Base-by-base conservation (phyloP, 2,329 filamentous ascomycete genomes). In the Penicillium griseofulvum region DNA sequence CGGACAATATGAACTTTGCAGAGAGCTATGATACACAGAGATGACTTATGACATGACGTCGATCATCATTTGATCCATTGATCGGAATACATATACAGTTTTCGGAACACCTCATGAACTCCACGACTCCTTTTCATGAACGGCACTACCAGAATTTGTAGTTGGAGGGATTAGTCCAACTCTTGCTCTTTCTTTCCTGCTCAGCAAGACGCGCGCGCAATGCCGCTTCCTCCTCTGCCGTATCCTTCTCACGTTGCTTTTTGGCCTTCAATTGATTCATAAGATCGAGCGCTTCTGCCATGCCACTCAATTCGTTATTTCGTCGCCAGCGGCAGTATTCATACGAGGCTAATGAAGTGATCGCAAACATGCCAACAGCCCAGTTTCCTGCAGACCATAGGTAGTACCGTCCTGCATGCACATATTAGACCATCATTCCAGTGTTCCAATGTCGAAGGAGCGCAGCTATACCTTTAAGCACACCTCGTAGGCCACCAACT, bases 251-350 rank as follows among this genome's bases (percentile, higher is more conserved):
- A 56, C 71, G 73, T 63, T 86, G 81, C 69, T 86, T 83, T 72
- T 89, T 85, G 5, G 81, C 79, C 67, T 89, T 86, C 72, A 91
- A 86, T 65, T 83, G 80, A 68, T 88, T 86, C 72, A 93, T 87
- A 55, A 94, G 84, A 69, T 96, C 90, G 52, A 96, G 87, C 4
- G 89, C 89, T 61, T 91, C 81, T 71, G 89, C 88, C 86, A 99
- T 93, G 59, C 90, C 88, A 58, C 87, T 84, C 65, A 87, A 84
- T 74, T 97, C 93, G 57, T 87, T 81, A 45, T 83, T 80, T 56
- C 91, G 82, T 58, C 83, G 82, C 63, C 86, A 87, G 68, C 91
- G 86, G 76, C 93, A 97, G 68, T 88, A 91, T 74, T 97, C 90
- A 75, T 91, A 94, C 48, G 87, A 87, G 29, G 82, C 81, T 44